Conservation (phyloP, 1,139 yeast genomes). For the Candida glucosophila region DNA sequence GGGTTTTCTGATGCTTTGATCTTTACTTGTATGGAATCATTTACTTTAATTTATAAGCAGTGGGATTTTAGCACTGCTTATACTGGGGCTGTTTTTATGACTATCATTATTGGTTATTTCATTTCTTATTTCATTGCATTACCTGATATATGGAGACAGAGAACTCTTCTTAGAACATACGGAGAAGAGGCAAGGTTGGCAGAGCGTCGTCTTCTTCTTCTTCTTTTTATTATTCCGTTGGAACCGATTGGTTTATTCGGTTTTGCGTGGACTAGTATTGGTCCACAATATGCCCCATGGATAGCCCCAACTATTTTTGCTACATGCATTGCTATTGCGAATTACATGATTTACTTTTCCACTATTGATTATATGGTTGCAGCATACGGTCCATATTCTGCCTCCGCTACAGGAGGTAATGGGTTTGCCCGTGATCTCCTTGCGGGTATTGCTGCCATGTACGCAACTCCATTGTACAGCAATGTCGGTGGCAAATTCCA, state of each 20-base stretch:
- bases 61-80: conserved; percentile 17
- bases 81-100: conserved; percentile 20
- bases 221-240: conserved; percentile 19
- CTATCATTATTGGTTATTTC: conserved; percentile 22
- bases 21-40: conserved; percentile 28
- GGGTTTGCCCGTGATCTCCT: conserved; percentile 32
- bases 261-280: conserved; percentile 30
- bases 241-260: conserved; percentile 28
- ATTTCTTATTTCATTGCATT: conserved; percentile 16
- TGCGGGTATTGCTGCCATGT: conserved; percentile 29
- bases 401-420: conserved; percentile 34
- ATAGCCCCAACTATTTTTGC: conserved; percentile 28
- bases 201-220: conserved; percentile 17
- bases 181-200: conserved; percentile 18
- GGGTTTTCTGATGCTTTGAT: conserved; percentile 31
- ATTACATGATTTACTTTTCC: conserved; percentile 28
- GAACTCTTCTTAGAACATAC: conserved; percentile 8
- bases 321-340: conserved; percentile 25
- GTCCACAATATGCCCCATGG: conserved; percentile 23
- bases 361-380: conserved; percentile 32
- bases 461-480: conserved; percentile 23
- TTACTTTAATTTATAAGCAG: conserved; percentile 17
- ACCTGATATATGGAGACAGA: conserved; percentile 18
- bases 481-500: conserved; percentile 19
- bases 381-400: conserved; percentile 31